Evolutionary conservation across 768 basidiomycete species (phyloP), one percentile per base, ranked within the genome.

Genomic region (Amanita pallidorosea): DNA sequence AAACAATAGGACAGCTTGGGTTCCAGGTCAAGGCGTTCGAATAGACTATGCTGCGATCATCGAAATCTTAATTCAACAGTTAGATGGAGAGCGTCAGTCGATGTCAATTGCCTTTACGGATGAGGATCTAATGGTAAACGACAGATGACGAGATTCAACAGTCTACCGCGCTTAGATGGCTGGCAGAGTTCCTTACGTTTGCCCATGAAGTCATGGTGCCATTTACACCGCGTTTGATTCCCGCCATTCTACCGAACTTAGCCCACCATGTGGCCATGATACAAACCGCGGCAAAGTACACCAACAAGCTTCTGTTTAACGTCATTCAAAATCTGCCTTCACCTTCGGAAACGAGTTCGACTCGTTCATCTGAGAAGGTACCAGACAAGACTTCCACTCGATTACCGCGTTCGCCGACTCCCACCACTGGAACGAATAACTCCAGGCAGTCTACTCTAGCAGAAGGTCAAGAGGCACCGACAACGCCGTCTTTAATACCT

Each of bases 71-170:
- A 82, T 98, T 8, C 77, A 81, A 56, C 92, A 98, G 59, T 69
- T 97, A 29, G 83, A 87, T 51, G 74, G 75, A 35, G 87, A 89
- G 60, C 91, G 92, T 92, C 55, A 66, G 84, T 74, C 25, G 31
- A 5, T 46, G 17, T 27, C 44, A 36, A 40, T 53, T 25, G 29
- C 31, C 27, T 44, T 33, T 51, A 27, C 45, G 44, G 33, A 54
- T 15, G 31, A 33, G 44, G 23, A 46, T 12, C 55, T 54, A 42
- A 45, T 46, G 48, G 34, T 22, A 18, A 31, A 33, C 41, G 52
- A 47, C 56, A 92, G 96, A 97, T 59, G 88, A 91, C 54, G 93
- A 95, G 61, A 88, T 95, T 25, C 93, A 96, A 56, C 91, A 96
- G 58, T 89, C 88, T 0, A 94, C 88, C 0, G 89, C 93, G n/a